These are phyloP conservation scores for Lichenothelia convexa DNA, from an alignment of 495 filamentous ascomycete genomes.

Conservation along the genomic window DNA sequence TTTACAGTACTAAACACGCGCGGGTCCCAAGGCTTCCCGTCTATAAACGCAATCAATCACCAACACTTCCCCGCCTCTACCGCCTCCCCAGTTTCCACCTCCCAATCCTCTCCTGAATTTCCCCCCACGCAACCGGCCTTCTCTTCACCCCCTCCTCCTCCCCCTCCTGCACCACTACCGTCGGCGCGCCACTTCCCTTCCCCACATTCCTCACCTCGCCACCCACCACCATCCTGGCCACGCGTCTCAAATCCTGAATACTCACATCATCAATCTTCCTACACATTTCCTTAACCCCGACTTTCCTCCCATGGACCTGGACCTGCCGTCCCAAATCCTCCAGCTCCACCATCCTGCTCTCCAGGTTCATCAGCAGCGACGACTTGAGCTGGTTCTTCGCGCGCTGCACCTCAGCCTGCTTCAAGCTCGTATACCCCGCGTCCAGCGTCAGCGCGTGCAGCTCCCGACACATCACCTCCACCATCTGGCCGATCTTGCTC, in stretches of 20 bases:
- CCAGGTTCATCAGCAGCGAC: constrained; percentile 90
- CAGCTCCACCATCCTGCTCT: constrained; percentile 94
- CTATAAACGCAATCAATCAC: too few relatives aligned
- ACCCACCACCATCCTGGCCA: constrained; percentile 63
- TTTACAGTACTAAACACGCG: too few relatives aligned
- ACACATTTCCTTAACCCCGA: constrained; percentile 88
- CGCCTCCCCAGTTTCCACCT: constrained; percentile 66
- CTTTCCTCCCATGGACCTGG: constrained; percentile 81
- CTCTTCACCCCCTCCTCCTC: constrained; percentile 32
- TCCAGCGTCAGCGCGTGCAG: constrained; percentile 60
- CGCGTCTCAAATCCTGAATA: constrained; percentile 62
- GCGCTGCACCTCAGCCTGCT: constrained; percentile 65
- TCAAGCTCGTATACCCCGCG: constrained; percentile 47
- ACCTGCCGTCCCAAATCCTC: constrained; percentile 94
- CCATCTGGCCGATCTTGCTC: constrained; percentile 52
- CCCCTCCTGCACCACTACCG: constrained; percentile 80
- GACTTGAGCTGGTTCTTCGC: constrained; percentile 95
- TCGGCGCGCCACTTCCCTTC: constrained; percentile 72
- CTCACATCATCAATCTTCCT: constrained; percentile 64
- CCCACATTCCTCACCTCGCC: constrained; percentile 62
- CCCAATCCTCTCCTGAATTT: constrained; percentile 71
- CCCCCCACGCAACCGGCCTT: constrained; percentile 56
- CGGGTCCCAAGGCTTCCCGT: too few relatives aligned
- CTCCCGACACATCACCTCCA: constrained; percentile 87
- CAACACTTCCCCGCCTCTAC: too few relatives aligned